phyloP scores from a whole-genome alignment of 1,284 basidiomycete species.

The Cutaneotrichosporon mucoides region DNA sequence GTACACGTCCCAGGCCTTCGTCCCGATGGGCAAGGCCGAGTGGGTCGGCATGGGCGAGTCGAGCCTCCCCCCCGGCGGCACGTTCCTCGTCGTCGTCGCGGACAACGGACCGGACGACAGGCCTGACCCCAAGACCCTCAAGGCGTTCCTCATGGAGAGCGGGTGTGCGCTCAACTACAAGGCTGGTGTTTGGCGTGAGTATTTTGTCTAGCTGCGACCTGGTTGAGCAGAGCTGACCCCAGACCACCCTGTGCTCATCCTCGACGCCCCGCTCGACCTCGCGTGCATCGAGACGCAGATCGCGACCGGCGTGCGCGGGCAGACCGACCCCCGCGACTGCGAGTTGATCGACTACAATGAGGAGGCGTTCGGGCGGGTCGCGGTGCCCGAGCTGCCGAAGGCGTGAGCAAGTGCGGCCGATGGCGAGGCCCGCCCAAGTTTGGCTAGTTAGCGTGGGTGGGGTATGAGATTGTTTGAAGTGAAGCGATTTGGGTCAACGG shows the following conservation, averaged over 20 bases:
- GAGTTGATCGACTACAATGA: constrained; percentile 41
- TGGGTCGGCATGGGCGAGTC: constrained; percentile 42
- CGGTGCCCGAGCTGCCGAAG: constrained; percentile 24
- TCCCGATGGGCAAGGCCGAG: constrained; percentile 70
- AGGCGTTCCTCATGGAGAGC: constrained; percentile 39
- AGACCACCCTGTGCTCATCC: constrained; percentile 48
- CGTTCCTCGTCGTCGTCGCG: constrained; percentile 68
- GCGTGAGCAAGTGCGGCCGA: too few species aligned
- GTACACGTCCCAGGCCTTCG: constrained; percentile 68
- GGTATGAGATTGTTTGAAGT: too few species aligned
- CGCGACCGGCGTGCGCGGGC: constrained; percentile 33
- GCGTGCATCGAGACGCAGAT: constrained; percentile 50
- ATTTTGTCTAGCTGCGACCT: too few species aligned
- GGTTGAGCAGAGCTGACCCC: neutral
- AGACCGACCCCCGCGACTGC: constrained; percentile 42
- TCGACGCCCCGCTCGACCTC: constrained; percentile 47
- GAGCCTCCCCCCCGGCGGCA: constrained; percentile 33
- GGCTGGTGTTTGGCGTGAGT: constrained; percentile 81
- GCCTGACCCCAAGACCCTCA: constrained; percentile 65
- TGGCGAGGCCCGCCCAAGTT: too few species aligned
- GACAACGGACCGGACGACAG: constrained; percentile 67
- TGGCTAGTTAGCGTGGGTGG: too few species aligned
- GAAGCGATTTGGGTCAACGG: too few species aligned
- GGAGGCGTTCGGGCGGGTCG: constrained; percentile 31
- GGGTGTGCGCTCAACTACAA: constrained; percentile 79